Base-by-base conservation (phyloP, 768 basidiomycete species). In the Boletus edulis region DNA sequence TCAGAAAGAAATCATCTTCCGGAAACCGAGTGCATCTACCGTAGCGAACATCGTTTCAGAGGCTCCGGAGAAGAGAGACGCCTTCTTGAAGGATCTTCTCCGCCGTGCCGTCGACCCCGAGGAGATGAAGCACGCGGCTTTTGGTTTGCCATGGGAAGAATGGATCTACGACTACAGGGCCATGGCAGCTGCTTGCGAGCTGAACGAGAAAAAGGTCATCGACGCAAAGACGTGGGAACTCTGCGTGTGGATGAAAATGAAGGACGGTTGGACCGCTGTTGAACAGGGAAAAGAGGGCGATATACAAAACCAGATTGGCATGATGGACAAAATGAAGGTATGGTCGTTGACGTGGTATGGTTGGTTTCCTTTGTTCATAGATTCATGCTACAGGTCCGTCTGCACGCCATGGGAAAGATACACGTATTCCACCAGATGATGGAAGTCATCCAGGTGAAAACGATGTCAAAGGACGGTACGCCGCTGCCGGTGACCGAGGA, bases 121-220 rank as follows among this genome's bases (percentile, higher is more conserved):
- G 52, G 65, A 66, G 48, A 58, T 70, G 50, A 70, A 67, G 9
- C 57, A 55, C 1, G 35, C 52, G 10, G 17, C 43, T 4, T 63
- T 65, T 58, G 70, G 66, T 29, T 52, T 72, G 29, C 69, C 69
- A 27, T 72, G 69, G 69, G 69, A 71, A 46, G 68, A 72, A 43
- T 71, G 71, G 69, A 42, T 38, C 7, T 65, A 71, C 29, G 70
- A 71, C 58, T 67, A 67, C 44, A 59, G 40, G 38, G 69, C 65
- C 8, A 71, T 71, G 70, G 57, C 55, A 11, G 54, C 59, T 8
- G 69, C 71, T 2, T 51, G 47, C 14, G 61, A 70, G 32, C 40
- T 59, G 29, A 56, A 62, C 45, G 60, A 60, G 43, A 55, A 49
- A n/a, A 67, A 67, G 1, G 10, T 56, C 14, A 62, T 71, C 10